phyloP scores from a whole-genome alignment of 2,329 filamentous ascomycete genomes.

The Paracorniculantispora psalliotae region DNA sequence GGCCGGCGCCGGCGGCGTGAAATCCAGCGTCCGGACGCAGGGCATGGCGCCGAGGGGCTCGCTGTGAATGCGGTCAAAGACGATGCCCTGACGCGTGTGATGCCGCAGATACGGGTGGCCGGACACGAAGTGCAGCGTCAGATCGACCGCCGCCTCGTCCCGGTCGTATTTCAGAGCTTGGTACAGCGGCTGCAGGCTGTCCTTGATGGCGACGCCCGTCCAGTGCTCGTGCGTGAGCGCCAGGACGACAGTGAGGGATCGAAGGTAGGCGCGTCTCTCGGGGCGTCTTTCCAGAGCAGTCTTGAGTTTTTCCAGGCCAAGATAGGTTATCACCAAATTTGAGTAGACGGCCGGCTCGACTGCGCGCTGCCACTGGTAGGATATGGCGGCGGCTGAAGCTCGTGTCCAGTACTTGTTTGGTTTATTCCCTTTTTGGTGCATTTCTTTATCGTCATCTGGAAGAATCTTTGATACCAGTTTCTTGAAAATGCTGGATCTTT shows the following conservation, averaged over 20 bases:
- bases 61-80: neutral
- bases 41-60: neutral
- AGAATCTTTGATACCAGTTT: neutral
- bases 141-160: neutral
- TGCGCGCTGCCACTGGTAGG: neutral
- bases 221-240: neutral
- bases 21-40: neutral
- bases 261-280: neutral
- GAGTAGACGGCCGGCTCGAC: slow-evolving; percentile 8
- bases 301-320: neutral
- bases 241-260: neutral
- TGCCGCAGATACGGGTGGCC: neutral
- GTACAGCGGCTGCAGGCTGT: neutral
- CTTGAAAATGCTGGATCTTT: neutral
- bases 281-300: neutral
- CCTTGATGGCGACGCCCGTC: neutral
- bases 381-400: neutral
- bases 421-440: neutral
- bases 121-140: neutral
- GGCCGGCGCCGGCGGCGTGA: neutral
- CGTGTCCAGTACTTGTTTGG: neutral
- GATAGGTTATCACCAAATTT: neutral
- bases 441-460: neutral
- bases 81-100: neutral
- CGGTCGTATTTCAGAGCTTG: neutral